Conservation (phyloP, 768 basidiomycete genomes). For the Polyporus arcularius region DNA sequence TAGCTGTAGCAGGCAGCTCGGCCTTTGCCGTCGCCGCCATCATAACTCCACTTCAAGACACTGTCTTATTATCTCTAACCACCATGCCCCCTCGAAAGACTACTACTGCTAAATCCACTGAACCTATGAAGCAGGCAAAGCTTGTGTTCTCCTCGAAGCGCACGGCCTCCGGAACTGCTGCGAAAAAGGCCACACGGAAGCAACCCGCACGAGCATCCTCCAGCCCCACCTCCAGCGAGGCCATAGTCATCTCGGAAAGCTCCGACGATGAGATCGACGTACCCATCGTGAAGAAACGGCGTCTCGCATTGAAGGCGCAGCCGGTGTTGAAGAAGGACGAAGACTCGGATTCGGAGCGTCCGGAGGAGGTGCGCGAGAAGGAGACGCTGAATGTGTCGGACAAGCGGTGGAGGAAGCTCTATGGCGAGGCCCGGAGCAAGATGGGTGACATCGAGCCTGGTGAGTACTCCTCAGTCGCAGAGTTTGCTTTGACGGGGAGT, state of each 20-base stretch:
- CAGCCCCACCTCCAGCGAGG: slow-evolving; percentile 1
- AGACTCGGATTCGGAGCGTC: neutral
- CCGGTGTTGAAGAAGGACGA: neutral
- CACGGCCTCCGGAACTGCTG: slow-evolving; percentile 2
- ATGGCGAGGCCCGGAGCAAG: slow-evolving; percentile 46
- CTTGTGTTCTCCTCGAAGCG: slow-evolving; percentile 16
- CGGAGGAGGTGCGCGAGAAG: slow-evolving; percentile 3
- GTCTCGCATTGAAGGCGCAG: neutral
- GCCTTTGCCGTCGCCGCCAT: too few species aligned
- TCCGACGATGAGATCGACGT: slow-evolving; percentile 2
- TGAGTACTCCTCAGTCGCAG: slow-evolving; percentile 38
- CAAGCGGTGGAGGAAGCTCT: slow-evolving; percentile 48
- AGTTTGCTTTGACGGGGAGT: neutral
- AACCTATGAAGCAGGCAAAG: slow-evolving; percentile 11
- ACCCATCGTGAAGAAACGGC: slow-evolving; percentile 4
- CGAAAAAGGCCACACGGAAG: neutral
- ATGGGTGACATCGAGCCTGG: slow-evolving; percentile 62
- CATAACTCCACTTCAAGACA: too few species aligned
- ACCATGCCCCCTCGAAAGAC: slow-evolving; percentile 9
- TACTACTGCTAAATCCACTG: neutral
- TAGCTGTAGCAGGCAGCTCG: too few species aligned
- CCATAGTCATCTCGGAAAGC: slow-evolving; percentile 13
- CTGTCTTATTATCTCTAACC: neutral
- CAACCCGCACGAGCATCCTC: slow-evolving; percentile 1
- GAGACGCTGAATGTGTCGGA: slow-evolving; percentile 9